A percentile compares a stretch with the other conserved stretches of the same genome.
Evolutionary conservation across 495 filamentous ascomycete genomes (phyloP).

Genomic region (Hypoxylon perforatum): DNA sequence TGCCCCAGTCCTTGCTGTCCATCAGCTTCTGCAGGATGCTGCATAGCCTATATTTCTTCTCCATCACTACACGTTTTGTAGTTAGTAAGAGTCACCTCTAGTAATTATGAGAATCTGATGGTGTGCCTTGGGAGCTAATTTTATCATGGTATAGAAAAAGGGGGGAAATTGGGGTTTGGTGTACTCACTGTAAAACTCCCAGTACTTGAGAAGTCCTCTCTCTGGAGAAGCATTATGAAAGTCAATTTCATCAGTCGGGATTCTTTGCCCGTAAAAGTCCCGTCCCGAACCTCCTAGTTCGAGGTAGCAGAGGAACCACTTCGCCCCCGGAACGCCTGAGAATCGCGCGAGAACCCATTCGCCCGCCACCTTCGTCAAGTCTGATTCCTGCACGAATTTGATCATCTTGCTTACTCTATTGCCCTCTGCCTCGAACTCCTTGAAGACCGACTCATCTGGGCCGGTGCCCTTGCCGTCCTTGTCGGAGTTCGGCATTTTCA

Average conservation of each 20-base stretch:
- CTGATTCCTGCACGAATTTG: conserved; percentile 53
- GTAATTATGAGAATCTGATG: neutral
- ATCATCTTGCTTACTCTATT: conserved; percentile 52
- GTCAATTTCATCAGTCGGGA: conserved; percentile 53
- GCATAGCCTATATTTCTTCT: conserved; percentile 54
- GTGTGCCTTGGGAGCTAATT: too few relatives aligned
- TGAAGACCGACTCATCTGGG: conserved; percentile 1
- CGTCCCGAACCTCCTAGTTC: conserved; percentile 51
- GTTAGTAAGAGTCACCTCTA: neutral
- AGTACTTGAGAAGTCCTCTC: conserved; percentile 48
- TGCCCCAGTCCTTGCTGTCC: conserved; percentile 35
- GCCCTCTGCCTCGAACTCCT: conserved; percentile 45
- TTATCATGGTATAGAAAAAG: neutral
- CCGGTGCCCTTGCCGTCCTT: conserved; percentile 8
- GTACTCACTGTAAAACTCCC: conserved; percentile 49
- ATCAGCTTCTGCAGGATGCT: conserved; percentile 42
- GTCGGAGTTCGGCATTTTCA: neutral
- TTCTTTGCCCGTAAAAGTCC: conserved; percentile 53
- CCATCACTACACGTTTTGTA: conserved; percentile 32
- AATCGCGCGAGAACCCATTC: conserved; percentile 63
- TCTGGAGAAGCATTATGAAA: conserved; percentile 50
- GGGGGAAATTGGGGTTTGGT: neutral
- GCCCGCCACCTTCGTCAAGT: conserved; percentile 52
- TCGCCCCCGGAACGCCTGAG: conserved; percentile 51
- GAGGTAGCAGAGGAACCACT: conserved; percentile 61